These are phyloP conservation scores for Nectriaceae sp. DNA, from an alignment of 2,329 filamentous ascomycete species.

Conservation along the genomic window DNA sequence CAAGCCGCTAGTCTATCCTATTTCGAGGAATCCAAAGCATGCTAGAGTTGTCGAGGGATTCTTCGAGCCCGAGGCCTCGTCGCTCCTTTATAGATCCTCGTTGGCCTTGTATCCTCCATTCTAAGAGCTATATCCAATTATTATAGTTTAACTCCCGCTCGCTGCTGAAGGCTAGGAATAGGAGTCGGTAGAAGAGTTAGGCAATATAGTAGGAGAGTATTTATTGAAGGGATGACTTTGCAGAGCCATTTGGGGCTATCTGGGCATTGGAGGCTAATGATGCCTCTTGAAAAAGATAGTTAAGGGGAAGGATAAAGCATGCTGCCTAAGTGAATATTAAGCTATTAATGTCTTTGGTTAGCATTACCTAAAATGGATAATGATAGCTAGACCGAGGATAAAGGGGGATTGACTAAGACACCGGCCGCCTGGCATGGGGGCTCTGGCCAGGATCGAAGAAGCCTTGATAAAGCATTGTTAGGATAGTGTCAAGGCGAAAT, in stretches of 20 bases:
- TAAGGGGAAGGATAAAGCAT: constrained; percentile 1
- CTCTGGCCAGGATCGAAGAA: neutral
- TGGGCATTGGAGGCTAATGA: neutral
- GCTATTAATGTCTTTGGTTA: constrained; percentile 1
- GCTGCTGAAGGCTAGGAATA: neutral
- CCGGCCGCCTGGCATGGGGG: neutral
- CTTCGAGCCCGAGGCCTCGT: constrained; percentile 2
- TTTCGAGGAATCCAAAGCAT: constrained; percentile 5
- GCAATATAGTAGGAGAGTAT: constrained; percentile 2
- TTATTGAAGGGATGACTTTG: neutral
- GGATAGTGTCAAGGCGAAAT: constrained; percentile 5
- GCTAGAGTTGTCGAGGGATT: neutral
- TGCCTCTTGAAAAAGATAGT: constrained; percentile 2
- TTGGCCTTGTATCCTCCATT: neutral
- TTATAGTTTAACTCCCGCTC: neutral
- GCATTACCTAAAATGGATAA: constrained; percentile 1
- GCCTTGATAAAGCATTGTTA: neutral
- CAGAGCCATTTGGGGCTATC: neutral
- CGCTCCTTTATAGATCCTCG: neutral
- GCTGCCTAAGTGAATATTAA: constrained; percentile 2
- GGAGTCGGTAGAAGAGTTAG: constrained; percentile 3
- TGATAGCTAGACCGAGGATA: neutral
- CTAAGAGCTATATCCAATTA: constrained; percentile 4
- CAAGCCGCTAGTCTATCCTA: neutral
- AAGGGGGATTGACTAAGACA: neutral